Evolutionary conservation across 2,329 filamentous ascomycete genomes (phyloP), one percentile per base, ranked within the genome.

Genomic region (Colletotrichum cereale): DNA sequence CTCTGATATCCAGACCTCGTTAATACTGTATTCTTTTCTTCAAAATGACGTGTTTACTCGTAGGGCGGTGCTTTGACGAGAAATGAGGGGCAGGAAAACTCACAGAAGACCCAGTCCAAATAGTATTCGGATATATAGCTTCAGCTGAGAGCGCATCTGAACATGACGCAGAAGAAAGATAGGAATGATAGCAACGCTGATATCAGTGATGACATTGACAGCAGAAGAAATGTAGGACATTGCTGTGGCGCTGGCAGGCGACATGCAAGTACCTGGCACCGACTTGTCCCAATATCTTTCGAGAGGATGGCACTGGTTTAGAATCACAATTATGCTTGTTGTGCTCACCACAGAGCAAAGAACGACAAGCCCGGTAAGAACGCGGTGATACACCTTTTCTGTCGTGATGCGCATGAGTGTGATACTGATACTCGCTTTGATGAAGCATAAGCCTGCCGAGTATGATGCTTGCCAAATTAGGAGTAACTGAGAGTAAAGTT

Each of bases 191-290:
- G 67, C 66, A 3, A 80, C 55, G 0, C 67, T 71, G 60, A 76
- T 75, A 38, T 81, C 79, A 0, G 78, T 80, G 1, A 78, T 29
- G 1, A 81, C 77, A 31, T 81, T 80, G 21, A 74, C 70, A 2
- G 74, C 72, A 0, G 78, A 80, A 12, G 78, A 76, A 21, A 76
- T 76, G 1, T 77, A 79, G 0, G 75, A 77, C 73, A 79, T 77
- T 50, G 78, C 76, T 1, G 68, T 77, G 10, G 73, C 74, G 44
- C 75, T 70, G 0, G 52, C 64, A 4, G 67, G 57, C 24, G 77
- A 69, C 3, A 78, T 75, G 67, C 78, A 80, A 16, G 42, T 60
- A 0, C 75, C 77, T 0, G 68, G 62, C 7, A 58, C 29, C 0
- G 62, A 50, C 34, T 73, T 72, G 2, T 75, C 72, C 77, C 77